phyloP scores from a whole-genome alignment of 108 stramenopile species.

The Fragilaria crotonensis region DNA sequence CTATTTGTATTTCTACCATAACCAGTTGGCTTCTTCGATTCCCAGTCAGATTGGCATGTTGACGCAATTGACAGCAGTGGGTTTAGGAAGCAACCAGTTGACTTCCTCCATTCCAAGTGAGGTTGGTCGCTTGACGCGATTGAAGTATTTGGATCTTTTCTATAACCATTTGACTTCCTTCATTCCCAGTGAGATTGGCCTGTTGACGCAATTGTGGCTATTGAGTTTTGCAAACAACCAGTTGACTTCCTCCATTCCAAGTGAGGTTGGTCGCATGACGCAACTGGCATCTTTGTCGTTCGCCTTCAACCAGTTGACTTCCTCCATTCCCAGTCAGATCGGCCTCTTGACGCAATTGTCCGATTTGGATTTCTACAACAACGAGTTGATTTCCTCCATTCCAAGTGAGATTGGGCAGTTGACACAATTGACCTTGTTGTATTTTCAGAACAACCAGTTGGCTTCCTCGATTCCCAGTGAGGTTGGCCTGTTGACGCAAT shows the following conservation, averaged over 20 bases:
- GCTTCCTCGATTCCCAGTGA: no score
- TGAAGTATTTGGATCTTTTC: conserved; percentile 14
- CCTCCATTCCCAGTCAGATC: conserved; percentile 1
- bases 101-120: no score
- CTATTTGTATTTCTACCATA: no score
- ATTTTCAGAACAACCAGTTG: no score
- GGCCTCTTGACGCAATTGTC: neutral
- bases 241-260: no score
- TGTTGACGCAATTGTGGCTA: neutral
- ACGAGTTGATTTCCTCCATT: neutral
- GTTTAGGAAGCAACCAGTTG: neutral
- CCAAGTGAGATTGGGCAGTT: conserved; percentile 8
- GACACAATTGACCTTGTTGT: conserved; percentile 18
- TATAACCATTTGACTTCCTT: conserved; percentile 28
- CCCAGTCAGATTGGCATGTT: neutral
- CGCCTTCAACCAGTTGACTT: no score
- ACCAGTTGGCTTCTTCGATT: no score
- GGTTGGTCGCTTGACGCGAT: conserved; percentile 16
- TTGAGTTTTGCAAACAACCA: no score
- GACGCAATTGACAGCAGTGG: neutral
- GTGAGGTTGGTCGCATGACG: neutral
- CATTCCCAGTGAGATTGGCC: conserved; percentile 3
- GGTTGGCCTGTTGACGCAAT: no score
- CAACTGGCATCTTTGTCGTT: neutral
- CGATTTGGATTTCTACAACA: neutral